These are phyloP conservation scores for Seiridium unicorne DNA, from an alignment of 2,329 filamentous ascomycete genomes.

Conservation along the genomic window DNA sequence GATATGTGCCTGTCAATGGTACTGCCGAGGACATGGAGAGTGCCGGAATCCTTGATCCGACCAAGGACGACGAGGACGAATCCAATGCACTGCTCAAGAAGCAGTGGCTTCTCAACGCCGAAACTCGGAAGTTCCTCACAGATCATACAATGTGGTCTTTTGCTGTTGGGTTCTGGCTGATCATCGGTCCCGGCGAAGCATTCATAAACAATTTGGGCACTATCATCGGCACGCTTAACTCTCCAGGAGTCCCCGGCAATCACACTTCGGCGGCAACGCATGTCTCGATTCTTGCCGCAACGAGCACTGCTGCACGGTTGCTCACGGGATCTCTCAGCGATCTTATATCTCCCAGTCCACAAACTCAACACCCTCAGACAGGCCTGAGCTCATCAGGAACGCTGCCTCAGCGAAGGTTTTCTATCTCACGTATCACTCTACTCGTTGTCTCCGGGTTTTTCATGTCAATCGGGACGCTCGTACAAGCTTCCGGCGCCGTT, in stretches of 20 bases:
- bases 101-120: slow-evolving; percentile 85
- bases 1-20: slow-evolving; percentile 62
- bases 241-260: slow-evolving; percentile 44
- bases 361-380: slow-evolving; percentile 56
- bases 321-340: slow-evolving; percentile 87
- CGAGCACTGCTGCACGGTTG: slow-evolving; percentile 87
- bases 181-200: slow-evolving; percentile 92
- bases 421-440: slow-evolving; percentile 76
- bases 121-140: slow-evolving; percentile 79
- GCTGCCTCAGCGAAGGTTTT: slow-evolving; percentile 40
- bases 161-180: slow-evolving; percentile 85
- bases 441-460: slow-evolving; percentile 73
- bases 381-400: slow-evolving; percentile 27
- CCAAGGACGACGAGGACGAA: slow-evolving; percentile 34
- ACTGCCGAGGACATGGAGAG: slow-evolving; percentile 39
- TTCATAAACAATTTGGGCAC: slow-evolving; percentile 98
- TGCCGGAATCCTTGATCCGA: slow-evolving; percentile 35
- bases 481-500: slow-evolving; percentile 73
- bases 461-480: slow-evolving; percentile 72
- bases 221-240: slow-evolving; percentile 82
- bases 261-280: slow-evolving; percentile 75
- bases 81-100: slow-evolving; percentile 68
- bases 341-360: slow-evolving; percentile 70
- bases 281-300: slow-evolving; percentile 87
- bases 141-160: slow-evolving; percentile 97